Percentiles rank a stretch among this genome's conserved stretches.
Conservation (phyloP, 1,284 basidiomycete genomes). For the Lignosus rhinocerotis region DNA sequence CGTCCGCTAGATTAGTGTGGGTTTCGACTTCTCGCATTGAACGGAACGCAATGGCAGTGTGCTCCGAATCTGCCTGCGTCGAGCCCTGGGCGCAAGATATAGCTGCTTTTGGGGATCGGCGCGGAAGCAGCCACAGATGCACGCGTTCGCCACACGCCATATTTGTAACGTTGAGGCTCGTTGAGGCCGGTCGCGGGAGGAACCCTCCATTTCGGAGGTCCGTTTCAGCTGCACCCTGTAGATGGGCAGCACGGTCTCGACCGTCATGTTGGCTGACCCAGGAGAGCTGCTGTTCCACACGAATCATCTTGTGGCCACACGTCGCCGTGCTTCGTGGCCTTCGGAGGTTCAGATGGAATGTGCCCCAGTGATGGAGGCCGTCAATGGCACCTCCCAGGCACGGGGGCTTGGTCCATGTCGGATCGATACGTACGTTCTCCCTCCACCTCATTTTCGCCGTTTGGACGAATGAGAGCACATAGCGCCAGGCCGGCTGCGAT, state of each 20-base stretch:
- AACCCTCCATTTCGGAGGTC: constrained; percentile 24
- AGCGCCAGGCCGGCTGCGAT: constrained; percentile 2
- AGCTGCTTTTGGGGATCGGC: constrained; percentile 3
- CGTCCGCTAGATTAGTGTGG: constrained; percentile 5
- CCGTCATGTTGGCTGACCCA: constrained; percentile 14
- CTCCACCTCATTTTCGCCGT: constrained; percentile 1
- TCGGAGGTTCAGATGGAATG: constrained; percentile 19
- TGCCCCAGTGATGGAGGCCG: constrained; percentile 9
- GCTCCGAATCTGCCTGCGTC: constrained; percentile 1
- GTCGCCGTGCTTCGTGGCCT: constrained; percentile 19
- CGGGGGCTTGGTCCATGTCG: constrained; percentile 17
- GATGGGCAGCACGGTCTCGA: constrained; percentile 12
- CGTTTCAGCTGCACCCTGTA: constrained; percentile 18
- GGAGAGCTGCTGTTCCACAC: constrained; percentile 4
- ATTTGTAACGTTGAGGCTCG: constrained; percentile 11
- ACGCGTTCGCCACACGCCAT: constrained; percentile 7
- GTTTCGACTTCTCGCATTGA: constrained; percentile 1
- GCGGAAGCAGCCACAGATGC: background rate
- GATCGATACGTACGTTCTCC: constrained; percentile 25
- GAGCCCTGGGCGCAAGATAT: background rate
- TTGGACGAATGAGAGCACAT: constrained; percentile 12
- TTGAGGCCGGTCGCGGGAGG: constrained; percentile 10
- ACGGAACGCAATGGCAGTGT: constrained; percentile 9
- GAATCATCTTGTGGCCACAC: constrained; percentile 17
- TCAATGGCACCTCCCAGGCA: constrained; percentile 13